A percentile compares a stretch with the other conserved stretches of the same genome.
phyloP scores from a whole-genome alignment of 2,329 filamentous ascomycete species.

The Daldinia eschscholtzii region DNA sequence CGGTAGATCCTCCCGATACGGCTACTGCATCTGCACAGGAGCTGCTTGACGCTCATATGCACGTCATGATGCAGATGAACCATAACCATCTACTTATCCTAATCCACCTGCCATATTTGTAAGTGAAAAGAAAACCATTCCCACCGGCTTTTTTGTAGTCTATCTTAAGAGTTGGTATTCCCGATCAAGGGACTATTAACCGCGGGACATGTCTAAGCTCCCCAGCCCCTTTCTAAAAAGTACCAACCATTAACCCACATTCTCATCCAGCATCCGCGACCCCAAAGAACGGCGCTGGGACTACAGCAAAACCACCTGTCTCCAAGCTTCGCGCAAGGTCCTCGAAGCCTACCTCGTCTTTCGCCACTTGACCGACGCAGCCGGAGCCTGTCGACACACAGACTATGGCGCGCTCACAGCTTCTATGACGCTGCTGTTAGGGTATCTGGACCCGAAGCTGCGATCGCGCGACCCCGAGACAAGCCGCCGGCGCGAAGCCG shows the following conservation, averaged over 20 bases:
- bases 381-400: slow-evolving; percentile 61
- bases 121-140: neutral
- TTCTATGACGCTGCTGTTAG: slow-evolving; percentile 63
- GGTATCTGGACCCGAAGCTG: slow-evolving; percentile 59
- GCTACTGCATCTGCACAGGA: slow-evolving; percentile 44
- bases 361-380: slow-evolving; percentile 55
- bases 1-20: slow-evolving; percentile 45
- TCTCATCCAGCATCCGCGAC: slow-evolving; percentile 53
- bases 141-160: neutral
- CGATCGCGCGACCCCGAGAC: slow-evolving; percentile 43
- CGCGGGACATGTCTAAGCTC: neutral
- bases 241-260: neutral
- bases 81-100: slow-evolving; percentile 65
- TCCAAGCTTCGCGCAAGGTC: slow-evolving; percentile 65
- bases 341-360: slow-evolving; percentile 63
- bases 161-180: neutral
- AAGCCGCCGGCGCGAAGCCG: slow-evolving; percentile 49
- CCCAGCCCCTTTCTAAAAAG: neutral
- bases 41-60: slow-evolving; percentile 49
- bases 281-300: slow-evolving; percentile 57
- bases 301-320: slow-evolving; percentile 63
- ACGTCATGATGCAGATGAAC: slow-evolving; percentile 62
- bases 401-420: slow-evolving; percentile 67
- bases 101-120: slow-evolving; percentile 68
- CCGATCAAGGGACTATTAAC: neutral